These are phyloP conservation scores for Penicillium sp. DNA, from an alignment of 2,329 filamentous ascomycete species.

Conservation along the genomic window DNA sequence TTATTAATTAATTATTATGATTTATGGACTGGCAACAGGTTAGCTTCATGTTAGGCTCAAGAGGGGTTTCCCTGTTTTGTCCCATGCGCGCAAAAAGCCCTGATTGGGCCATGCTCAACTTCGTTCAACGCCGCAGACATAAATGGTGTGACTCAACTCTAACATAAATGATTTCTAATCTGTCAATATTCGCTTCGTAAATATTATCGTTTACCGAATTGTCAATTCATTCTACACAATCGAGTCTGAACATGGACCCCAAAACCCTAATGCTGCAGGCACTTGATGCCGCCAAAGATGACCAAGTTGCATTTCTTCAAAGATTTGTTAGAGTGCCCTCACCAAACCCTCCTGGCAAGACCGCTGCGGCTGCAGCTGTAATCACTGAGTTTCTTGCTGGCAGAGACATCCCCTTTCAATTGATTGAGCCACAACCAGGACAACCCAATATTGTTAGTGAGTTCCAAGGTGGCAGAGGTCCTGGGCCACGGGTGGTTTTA, in stretches of 20 bases:
- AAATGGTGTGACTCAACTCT: neutral
- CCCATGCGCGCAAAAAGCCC: neutral
- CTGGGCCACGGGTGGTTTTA: constrained; percentile 30
- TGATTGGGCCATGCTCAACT: neutral
- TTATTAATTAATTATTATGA: too few species aligned
- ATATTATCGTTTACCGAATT: neutral
- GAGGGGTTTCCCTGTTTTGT: too few species aligned
- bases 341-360: constrained; percentile 2
- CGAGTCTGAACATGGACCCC: neutral
- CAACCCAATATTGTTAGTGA: constrained; percentile 3
- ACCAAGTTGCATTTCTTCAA: neutral
- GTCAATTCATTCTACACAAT: neutral
- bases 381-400: neutral
- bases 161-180: neutral
- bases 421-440: neutral
- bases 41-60: too few species aligned
- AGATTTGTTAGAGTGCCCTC: neutral
- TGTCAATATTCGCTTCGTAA: neutral
- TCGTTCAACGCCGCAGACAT: neutral
- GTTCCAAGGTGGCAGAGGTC: neutral
- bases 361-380: neutral
- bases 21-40: too few species aligned
- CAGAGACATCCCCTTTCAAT: neutral
- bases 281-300: neutral
- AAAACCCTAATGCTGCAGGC: neutral